A percentile compares a stretch with the other conserved stretches of the same genome.
These are phyloP conservation scores for Mortierella alpina DNA, from an alignment of 192 early-diverging fungal species.

Conservation along the genomic window DNA sequence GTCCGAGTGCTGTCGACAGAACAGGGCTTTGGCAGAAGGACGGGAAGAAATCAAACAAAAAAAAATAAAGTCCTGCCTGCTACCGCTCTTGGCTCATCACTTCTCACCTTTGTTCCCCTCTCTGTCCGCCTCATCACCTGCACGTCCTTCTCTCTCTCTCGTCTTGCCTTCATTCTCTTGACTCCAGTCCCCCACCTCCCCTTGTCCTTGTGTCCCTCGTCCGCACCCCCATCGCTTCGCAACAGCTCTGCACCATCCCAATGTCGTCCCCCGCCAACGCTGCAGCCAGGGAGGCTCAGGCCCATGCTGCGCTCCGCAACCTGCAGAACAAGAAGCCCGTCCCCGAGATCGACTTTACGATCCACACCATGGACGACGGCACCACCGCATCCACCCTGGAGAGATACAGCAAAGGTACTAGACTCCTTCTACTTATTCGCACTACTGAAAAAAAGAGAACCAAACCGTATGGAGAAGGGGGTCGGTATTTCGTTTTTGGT, in stretches of 20 bases:
- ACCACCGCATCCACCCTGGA: slow-evolving; percentile 77
- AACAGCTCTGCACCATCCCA: not conserved
- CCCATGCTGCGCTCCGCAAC: slow-evolving; percentile 50
- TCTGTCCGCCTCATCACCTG: not conserved
- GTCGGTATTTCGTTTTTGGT: too few species aligned
- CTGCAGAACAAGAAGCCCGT: slow-evolving; percentile 58
- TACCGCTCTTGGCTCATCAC: not conserved
- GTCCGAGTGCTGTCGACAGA: too few species aligned
- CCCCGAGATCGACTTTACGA: slow-evolving; percentile 81
- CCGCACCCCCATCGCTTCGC: not conserved
- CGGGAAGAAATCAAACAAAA: not conserved
- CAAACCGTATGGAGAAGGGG: too few species aligned
- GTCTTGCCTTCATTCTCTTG: not conserved
- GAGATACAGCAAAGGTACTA: slow-evolving; percentile 80
- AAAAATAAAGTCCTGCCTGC: not conserved
- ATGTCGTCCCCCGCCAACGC: slow-evolving; percentile 12
- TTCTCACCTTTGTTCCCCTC: not conserved
- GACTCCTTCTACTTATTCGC: not conserved
- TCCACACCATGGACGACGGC: slow-evolving; percentile 81
- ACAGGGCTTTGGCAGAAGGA: too few species aligned
- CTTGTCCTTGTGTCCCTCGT: not conserved
- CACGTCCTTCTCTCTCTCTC: slow-evolving; percentile 1
- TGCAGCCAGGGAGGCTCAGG: slow-evolving; percentile 46
- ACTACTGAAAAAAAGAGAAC: too few species aligned
- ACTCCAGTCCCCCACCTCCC: not conserved